Conservation (phyloP, 352 stramenopile species). For the Aphanomyces cochlioides region DNA sequence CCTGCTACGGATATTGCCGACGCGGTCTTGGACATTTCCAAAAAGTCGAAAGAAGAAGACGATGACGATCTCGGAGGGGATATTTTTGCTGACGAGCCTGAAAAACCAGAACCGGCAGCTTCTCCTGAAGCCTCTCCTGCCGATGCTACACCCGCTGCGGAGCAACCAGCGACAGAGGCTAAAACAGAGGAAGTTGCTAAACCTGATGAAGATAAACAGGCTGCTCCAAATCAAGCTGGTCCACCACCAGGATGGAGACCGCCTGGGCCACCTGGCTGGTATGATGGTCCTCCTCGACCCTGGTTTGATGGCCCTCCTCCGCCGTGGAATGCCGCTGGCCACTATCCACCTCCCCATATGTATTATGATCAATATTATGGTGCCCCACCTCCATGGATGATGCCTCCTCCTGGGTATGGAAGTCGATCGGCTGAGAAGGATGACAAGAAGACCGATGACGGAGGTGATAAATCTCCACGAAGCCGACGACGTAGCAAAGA, state of each 20-base stretch:
- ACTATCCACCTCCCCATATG: slow-evolving; percentile 29
- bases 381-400: slow-evolving; percentile 45
- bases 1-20: slow-evolving; percentile 68
- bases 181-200: slow-evolving; percentile 1
- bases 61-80: slow-evolving; percentile 84
- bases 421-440: slow-evolving; percentile 29
- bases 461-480: slow-evolving; percentile 38
- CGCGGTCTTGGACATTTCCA: slow-evolving; percentile 73
- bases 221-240: slow-evolving; percentile 38
- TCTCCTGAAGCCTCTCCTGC: not conserved
- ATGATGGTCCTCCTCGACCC: slow-evolving; percentile 59
- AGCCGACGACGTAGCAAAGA: slow-evolving; percentile 37
- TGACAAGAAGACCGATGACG: slow-evolving; percentile 35
- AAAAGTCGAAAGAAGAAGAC: slow-evolving; percentile 65
- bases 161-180: slow-evolving; percentile 1
- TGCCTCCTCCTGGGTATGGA: slow-evolving; percentile 55
- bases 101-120: slow-evolving; percentile 40
- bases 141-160: slow-evolving; percentile 30
- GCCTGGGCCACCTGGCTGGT: slow-evolving; percentile 72
- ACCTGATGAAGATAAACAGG: slow-evolving; percentile 34
- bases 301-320: slow-evolving; percentile 81
- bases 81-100: slow-evolving; percentile 70
- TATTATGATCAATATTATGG: slow-evolving; percentile 39
- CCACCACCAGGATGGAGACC: slow-evolving; percentile 61
- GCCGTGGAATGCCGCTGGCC: slow-evolving; percentile 8